These are phyloP conservation scores for Colletotrichum lupini DNA, from an alignment of 2,329 filamentous ascomycete genomes.

Conservation along the genomic window DNA sequence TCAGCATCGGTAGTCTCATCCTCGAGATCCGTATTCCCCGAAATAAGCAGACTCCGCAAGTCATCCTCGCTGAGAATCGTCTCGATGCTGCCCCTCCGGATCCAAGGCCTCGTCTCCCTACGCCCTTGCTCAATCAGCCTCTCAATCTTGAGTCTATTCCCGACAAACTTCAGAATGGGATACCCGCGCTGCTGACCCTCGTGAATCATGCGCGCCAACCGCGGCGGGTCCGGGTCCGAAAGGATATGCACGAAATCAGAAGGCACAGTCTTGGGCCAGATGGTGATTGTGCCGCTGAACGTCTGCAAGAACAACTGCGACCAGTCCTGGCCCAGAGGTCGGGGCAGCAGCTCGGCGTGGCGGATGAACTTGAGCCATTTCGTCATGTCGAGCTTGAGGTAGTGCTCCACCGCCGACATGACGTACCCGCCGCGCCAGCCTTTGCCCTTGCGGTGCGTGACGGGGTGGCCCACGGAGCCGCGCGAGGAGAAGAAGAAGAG, in stretches of 20 bases:
- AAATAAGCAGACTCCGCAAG: constrained; percentile 58
- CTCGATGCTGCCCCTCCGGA: constrained; percentile 65
- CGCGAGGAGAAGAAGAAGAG: constrained; percentile 98
- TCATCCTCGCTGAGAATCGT: constrained; percentile 72
- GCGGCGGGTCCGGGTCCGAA: constrained; percentile 79
- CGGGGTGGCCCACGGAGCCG: constrained; percentile 89
- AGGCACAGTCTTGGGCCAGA: constrained; percentile 86
- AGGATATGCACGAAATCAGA: constrained; percentile 90
- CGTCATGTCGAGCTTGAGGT: constrained; percentile 93
- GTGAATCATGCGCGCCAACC: constrained; percentile 88
- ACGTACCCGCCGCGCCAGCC: constrained; percentile 97
- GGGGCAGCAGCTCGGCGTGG: constrained; percentile 89
- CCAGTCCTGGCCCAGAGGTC: constrained; percentile 95
- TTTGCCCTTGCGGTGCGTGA: constrained; percentile 91
- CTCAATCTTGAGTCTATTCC: constrained; percentile 88
- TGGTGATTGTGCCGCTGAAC: constrained; percentile 94
- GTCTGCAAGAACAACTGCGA: constrained; percentile 95
- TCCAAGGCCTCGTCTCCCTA: constrained; percentile 60
- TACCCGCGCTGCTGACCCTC: constrained; percentile 91
- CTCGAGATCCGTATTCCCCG: constrained; percentile 34
- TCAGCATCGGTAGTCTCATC: constrained; percentile 40
- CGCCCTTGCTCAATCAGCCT: constrained; percentile 71
- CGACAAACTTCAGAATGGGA: constrained; percentile 90
- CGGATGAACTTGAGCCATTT: constrained; percentile 98
- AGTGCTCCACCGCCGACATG: constrained; percentile 91